Evolutionary conservation across 1,284 basidiomycete species (phyloP), one percentile per base, ranked within the genome.

Genomic region (Ganoderma meredithae): DNA sequence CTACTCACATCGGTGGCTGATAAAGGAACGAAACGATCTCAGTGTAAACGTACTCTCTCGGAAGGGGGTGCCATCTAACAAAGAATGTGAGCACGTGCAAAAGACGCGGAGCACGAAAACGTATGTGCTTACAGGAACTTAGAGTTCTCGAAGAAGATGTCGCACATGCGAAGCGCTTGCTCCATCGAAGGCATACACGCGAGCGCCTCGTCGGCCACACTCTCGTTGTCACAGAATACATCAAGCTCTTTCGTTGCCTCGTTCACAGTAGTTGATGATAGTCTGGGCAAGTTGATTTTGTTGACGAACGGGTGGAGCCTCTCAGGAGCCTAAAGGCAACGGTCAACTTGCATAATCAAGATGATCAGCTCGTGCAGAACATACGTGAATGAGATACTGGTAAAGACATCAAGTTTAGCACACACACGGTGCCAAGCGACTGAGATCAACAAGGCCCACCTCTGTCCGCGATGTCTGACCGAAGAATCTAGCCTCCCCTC

Each of bases 401-500:
- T 0, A 8, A 36, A 4, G 33, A 8, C 7, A n/a, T 71, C 40
- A 3, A 13, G 22, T 1, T 49, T 33, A 64, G 55, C 9, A 7
- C 10, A 15, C 22, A 65, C 67, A 56, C 41, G 62, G 59, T 7
- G 33, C 52, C 19, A 31, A 17, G 27, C 27, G 27, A 31, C 27
- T 31, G 27, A 31, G 8, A 31, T 56, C 19, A 31, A 15, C 33
- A n/a, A 1, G 36, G 43, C 12, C 63, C 72, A 89, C 89, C 82
- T 92, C 90, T 43, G 88, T 84, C 33, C 89, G 83, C 0, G 90
- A 87, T 1, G 89, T 90, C 66, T 86, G 83, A 19, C 90, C 89
- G 69, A 88, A 83, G 73, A 88, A 91, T 59, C 77, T 82, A 1
- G 85, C 82, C 74, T 87, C 87, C 0, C 88, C 88, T 61, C 84